phyloP scores from a whole-genome alignment of 2,329 filamentous ascomycete genomes.

The Colletotrichum eremochloae region DNA sequence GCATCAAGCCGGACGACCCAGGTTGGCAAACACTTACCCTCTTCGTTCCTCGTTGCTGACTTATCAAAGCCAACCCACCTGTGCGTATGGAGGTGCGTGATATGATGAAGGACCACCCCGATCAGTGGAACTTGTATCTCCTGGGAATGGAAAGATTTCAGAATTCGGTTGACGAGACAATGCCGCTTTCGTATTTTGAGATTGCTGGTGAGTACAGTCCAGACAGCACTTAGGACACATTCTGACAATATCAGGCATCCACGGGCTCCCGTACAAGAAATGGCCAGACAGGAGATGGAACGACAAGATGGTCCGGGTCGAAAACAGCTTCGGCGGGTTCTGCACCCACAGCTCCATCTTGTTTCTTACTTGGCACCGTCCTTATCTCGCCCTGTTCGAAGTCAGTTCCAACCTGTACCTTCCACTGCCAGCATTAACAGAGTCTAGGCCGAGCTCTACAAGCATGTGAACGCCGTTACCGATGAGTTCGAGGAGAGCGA shows the following conservation, averaged over 20 bases:
- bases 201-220: constrained; percentile 14
- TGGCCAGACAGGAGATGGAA: constrained; percentile 45
- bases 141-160: constrained; percentile 38
- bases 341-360: constrained; percentile 73
- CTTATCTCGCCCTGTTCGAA: constrained; percentile 73
- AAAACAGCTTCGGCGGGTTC: constrained; percentile 68
- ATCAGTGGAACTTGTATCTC: constrained; percentile 39
- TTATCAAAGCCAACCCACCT: constrained; percentile 13
- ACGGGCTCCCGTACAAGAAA: constrained; percentile 50
- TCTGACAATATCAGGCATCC: constrained; percentile 47
- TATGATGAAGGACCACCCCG: constrained; percentile 35
- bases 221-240: neutral
- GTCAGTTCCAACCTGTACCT: constrained; percentile 48
- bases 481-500: constrained; percentile 43
- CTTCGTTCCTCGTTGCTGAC: neutral
- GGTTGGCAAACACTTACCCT: neutral
- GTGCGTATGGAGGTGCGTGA: constrained; percentile 36
- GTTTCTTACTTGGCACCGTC: constrained; percentile 76
- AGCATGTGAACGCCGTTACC: constrained; percentile 45
- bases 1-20: constrained; percentile 31
- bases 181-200: constrained; percentile 36
- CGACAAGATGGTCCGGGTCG: constrained; percentile 39
- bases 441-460: constrained; percentile 45
- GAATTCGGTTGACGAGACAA: constrained; percentile 14
- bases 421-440: neutral